Evolutionary conservation across 208 protist genomes (phyloP).

Genomic region (Crithidia expoeki): DNA sequence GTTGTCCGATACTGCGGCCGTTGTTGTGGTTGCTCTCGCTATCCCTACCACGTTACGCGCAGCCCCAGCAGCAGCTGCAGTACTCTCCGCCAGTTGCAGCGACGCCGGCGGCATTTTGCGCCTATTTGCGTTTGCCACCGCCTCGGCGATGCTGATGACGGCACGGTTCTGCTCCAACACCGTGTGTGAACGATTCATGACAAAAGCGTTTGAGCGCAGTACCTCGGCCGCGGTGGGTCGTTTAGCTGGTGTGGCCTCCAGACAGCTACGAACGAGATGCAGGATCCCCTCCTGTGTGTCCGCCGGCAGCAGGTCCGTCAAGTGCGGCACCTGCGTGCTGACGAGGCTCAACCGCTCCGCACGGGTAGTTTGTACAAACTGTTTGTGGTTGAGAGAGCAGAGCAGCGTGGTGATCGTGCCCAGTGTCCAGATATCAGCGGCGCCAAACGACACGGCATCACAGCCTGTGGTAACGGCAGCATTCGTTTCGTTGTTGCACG

Average conservation of each 20-base stretch:
- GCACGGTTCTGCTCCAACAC: conserved; percentile 12
- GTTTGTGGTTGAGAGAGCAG: conserved; percentile 16
- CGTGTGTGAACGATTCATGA: neutral
- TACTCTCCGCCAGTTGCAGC: conserved; percentile 16
- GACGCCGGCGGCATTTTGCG: conserved; percentile 13
- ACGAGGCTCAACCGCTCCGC: conserved; percentile 14
- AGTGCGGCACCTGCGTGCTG: neutral
- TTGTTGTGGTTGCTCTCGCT: neutral
- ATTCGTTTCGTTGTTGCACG: no score
- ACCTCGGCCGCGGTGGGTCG: conserved; percentile 10
- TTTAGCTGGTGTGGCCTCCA: neutral
- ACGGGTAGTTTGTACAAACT: neutral
- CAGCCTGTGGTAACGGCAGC: neutral
- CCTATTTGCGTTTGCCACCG: conserved; percentile 11
- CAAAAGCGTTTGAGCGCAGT: conserved; percentile 10
- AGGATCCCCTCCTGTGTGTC: conserved; percentile 9
- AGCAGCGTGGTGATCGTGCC: conserved; percentile 23
- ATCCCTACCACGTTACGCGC: no score
- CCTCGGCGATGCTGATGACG: conserved; percentile 26
- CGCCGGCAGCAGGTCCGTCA: conserved; percentile 2
- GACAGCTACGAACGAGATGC: conserved; percentile 23
- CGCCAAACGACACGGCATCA: neutral
- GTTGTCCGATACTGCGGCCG: neutral
- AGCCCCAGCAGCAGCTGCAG: neutral
- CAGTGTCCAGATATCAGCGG: conserved; percentile 25